Base-by-base conservation (phyloP, 768 basidiomycete genomes). In the Trametes villosa region DNA sequence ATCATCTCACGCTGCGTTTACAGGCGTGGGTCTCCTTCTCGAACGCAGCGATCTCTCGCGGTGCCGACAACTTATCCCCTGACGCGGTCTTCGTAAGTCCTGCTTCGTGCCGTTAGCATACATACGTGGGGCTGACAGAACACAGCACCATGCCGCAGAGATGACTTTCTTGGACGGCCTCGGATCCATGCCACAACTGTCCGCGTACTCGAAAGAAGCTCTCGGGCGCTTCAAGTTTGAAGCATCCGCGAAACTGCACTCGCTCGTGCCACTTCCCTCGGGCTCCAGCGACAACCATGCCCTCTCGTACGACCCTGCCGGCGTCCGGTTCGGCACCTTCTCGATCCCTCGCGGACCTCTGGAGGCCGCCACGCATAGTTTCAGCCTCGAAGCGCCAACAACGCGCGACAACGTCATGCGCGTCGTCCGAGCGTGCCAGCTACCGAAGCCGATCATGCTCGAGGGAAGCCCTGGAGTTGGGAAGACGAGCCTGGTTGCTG, bases 391-490 rank as follows among this genome's bases (percentile, higher is more conserved):
- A 52, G 94, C 94, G 0, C 94, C 96, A 0, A 98, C 97, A 2
- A 92, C 96, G 15, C 82, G 81, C 41, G 83, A 88, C 60, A 99
- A 99, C 72, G 89, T 91, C 20, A 84, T 91, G 81, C 89, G 96
- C 22, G 85, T 98, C 13, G 77, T 93, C 31, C 84, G 97, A 56
- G 97, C 95, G 3, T 92, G 89, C 61, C 97, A 98, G 72, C 78
- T 98, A 4, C 68, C 76, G 3, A 98, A 98, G 72, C 94, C 97
- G 0, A 92, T 99, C 59, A 81, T 99, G 13, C 81, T 99, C 9
- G 97, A 99, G 71, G 97, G 97, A 1, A 98, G 95, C 74, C 97
- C 97, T 12, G 97, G 97, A 0, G 97, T 98, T 15, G 97, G 97
- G 3, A 99, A 99, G 76, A 98, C 97, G 2, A 97, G 93, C 70